Percentiles rank a stretch among this genome's conserved stretches.
These are phyloP conservation scores for Fusarium beomiforme DNA, from an alignment of 2,329 filamentous ascomycete genomes.

Conservation along the genomic window DNA sequence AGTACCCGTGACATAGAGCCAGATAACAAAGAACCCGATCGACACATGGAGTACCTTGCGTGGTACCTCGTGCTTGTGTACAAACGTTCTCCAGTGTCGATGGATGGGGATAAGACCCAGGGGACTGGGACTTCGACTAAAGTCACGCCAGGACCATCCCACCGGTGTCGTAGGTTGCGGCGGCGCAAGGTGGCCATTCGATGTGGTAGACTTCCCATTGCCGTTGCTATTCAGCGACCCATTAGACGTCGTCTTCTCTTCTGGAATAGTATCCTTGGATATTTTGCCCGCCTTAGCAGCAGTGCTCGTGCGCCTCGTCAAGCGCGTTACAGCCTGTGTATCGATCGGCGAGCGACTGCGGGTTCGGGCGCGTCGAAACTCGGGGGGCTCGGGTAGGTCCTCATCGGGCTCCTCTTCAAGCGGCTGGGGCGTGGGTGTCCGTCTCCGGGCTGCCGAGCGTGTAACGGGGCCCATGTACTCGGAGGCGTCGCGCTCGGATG, in stretches of 20 bases:
- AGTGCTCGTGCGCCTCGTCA: slow-evolving; percentile 60
- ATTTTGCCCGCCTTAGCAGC: slow-evolving; percentile 45
- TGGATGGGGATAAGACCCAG: slow-evolving; percentile 96
- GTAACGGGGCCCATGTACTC: slow-evolving; percentile 78
- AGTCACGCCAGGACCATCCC: slow-evolving; percentile 83
- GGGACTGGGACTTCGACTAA: slow-evolving; percentile 91
- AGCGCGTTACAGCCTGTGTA: slow-evolving; percentile 59
- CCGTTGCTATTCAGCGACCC: slow-evolving; percentile 48
- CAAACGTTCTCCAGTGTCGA: slow-evolving; percentile 87
- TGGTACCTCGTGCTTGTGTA: slow-evolving; percentile 97
- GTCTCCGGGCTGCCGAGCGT: slow-evolving; percentile 73
- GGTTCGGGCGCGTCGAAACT: slow-evolving; percentile 70
- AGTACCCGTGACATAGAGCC: slow-evolving; percentile 82
- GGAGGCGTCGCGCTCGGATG: slow-evolving; percentile 46
- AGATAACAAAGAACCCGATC: slow-evolving; percentile 92
- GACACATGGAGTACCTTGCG: slow-evolving; percentile 94
- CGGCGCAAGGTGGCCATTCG: slow-evolving; percentile 76
- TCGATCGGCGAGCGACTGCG: slow-evolving; percentile 76
- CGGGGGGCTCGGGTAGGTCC: slow-evolving; percentile 57
- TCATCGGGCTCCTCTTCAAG: slow-evolving; percentile 69
- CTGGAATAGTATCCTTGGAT: slow-evolving; percentile 28
- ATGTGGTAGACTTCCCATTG: slow-evolving; percentile 43
- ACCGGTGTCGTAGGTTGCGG: slow-evolving; percentile 66
- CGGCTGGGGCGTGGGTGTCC: slow-evolving; percentile 64
- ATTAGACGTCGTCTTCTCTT: slow-evolving; percentile 44